Conservation (phyloP, 83 land plant species). For the Thuja plicata region DNA sequence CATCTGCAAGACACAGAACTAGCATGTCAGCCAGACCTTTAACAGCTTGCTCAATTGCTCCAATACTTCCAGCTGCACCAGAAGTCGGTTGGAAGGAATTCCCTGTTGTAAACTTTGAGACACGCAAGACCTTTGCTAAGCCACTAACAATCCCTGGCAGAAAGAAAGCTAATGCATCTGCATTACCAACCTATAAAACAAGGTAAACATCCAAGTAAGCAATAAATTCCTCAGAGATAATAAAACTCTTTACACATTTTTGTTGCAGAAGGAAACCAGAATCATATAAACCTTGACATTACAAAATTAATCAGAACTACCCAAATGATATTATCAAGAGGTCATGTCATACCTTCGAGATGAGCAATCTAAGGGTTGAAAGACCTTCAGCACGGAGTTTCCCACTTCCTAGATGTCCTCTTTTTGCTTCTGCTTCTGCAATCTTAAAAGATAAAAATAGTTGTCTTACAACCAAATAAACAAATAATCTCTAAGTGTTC, state of each 20-base stretch:
- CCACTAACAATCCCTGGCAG: conserved; percentile 93
- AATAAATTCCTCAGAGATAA: not conserved
- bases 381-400: conserved; percentile 79
- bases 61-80: conserved; percentile 91
- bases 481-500: not conserved
- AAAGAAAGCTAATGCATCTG: conserved; percentile 94
- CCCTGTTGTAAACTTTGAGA: conserved; percentile 48
- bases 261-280: not conserved
- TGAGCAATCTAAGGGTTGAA: conserved; percentile 66
- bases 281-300: not conserved
- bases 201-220: not conserved
- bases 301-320: not conserved
- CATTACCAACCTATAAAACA: conserved; percentile 73
- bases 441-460: conserved; percentile 34
- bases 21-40: conserved; percentile 75
- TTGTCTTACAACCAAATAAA: not conserved
- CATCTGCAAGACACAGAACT: conserved; percentile 72
- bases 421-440: conserved; percentile 76
- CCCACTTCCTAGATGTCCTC: conserved; percentile 89
- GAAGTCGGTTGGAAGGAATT: conserved; percentile 21
- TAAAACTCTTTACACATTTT: not conserved
- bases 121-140: conserved; percentile 69
- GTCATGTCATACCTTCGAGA: conserved; percentile 63
- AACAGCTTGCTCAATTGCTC: conserved; percentile 66
- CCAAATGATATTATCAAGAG: not conserved